These are phyloP conservation scores for Eragrostis nindensis DNA, from an alignment of 176 grass and related monocot genomes.

Conservation along the genomic window DNA sequence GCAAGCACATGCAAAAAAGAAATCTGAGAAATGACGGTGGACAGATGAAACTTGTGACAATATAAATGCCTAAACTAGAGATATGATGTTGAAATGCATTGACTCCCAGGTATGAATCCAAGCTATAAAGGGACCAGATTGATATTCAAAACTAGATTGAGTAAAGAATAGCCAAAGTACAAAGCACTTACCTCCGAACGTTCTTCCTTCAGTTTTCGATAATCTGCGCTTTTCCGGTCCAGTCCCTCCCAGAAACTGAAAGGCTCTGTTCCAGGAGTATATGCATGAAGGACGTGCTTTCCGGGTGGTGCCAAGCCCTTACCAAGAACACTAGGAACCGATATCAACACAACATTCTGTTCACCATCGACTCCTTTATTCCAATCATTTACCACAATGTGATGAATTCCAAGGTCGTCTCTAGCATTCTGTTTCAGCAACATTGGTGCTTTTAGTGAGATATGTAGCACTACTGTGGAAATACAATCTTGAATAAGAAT, in stretches of 20 bases:
- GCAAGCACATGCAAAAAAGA: conserved; percentile 8
- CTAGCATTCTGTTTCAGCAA: conserved; percentile 57
- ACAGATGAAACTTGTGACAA: conserved; percentile 3
- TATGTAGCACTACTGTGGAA: not conserved
- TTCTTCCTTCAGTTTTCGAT: conserved; percentile 86
- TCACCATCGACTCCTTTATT: conserved; percentile 78
- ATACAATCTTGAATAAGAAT: not conserved
- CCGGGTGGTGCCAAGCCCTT: conserved; percentile 75
- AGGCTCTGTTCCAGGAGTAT: conserved; percentile 90
- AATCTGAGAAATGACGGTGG: not conserved
- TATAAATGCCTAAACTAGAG: not conserved
- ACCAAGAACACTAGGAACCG: conserved; percentile 75
- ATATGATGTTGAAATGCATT: conserved; percentile 6
- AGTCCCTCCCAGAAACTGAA: conserved; percentile 91
- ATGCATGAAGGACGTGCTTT: conserved; percentile 92
- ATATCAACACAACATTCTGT: conserved; percentile 92
- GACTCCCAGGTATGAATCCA: not conserved
- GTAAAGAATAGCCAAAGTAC: not conserved
- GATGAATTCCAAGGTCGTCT: conserved; percentile 95
- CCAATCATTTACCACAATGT: conserved; percentile 92
- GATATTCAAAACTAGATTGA: not conserved
- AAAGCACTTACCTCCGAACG: conserved; percentile 70
- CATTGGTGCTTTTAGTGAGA: conserved; percentile 7
- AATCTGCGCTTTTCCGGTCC: conserved; percentile 68
- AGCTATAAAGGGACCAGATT: conserved; percentile 1